Evolutionary conservation across 441 rosid species (phyloP).

Genomic region (Theobroma grandiflorum): DNA sequence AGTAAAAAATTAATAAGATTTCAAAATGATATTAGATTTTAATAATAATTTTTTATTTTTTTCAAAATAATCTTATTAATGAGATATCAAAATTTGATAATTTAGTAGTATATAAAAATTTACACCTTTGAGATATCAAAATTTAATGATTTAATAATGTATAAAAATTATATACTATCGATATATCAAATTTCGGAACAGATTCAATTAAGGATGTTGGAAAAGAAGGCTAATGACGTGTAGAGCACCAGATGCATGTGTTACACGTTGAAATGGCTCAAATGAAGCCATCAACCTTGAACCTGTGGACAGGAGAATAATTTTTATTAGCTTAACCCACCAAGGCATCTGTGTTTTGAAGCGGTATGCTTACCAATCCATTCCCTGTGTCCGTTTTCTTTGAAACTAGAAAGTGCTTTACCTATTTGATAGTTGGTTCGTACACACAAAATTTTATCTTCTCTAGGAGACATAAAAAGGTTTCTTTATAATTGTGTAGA

Average conservation of each 20-base stretch:
- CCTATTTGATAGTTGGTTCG: not conserved
- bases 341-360: conserved; percentile 19
- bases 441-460: not conserved
- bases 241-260: conserved; percentile 22
- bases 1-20: too few relatives aligned
- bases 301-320: conserved; percentile 3
- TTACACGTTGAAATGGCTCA: conserved; percentile 10
- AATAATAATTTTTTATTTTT: too few relatives aligned
- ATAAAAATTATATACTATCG: too few relatives aligned
- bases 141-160: too few relatives aligned
- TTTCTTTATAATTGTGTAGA: conserved; percentile 2
- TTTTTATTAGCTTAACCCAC: conserved; percentile 3
- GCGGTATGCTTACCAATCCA: not conserved
- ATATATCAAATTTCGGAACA: not conserved
- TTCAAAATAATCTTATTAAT: too few relatives aligned
- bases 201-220: not conserved
- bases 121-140: too few relatives aligned
- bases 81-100: too few relatives aligned
- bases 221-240: conserved; percentile 10
- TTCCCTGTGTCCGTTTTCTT: not conserved
- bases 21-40: too few relatives aligned
- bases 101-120: too few relatives aligned
- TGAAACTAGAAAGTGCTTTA: conserved; percentile 14
- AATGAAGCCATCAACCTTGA: not conserved
- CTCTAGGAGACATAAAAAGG: conserved; percentile 29